A percentile compares a stretch with the other conserved stretches of the same genome.
Conservation (phyloP, 305 asterid genomes). For the Fraxinus platypoda region DNA sequence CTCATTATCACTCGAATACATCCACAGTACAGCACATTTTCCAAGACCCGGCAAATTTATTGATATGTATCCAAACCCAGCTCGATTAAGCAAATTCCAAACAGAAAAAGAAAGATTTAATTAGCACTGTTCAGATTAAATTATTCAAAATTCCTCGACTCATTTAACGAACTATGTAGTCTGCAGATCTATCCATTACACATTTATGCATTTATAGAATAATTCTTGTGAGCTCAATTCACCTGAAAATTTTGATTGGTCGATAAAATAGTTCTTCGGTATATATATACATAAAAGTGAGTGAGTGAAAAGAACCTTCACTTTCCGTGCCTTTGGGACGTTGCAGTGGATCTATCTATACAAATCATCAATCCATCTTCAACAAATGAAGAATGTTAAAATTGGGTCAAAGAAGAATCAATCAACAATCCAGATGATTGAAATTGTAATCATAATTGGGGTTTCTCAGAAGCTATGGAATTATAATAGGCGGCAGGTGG, state of each 20-base stretch:
- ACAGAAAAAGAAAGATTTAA: background rate
- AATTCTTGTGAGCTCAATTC: background rate
- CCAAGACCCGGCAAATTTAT: background rate
- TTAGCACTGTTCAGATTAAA: background rate
- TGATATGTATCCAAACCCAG: background rate
- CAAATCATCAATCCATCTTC: background rate
- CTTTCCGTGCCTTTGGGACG: background rate
- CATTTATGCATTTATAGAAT: background rate
- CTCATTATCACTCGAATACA: slow-evolving; percentile 8
- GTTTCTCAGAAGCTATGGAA: background rate
- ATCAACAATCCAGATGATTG: background rate
- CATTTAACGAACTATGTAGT: background rate
- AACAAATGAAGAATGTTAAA: background rate
- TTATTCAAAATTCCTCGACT: slow-evolving; percentile 14
- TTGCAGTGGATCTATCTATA: background rate
- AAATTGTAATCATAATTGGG: background rate
- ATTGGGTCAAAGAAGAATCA: background rate
- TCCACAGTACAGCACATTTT: background rate
- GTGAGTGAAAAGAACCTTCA: background rate
- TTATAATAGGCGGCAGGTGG: background rate
- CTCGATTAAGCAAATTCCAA: background rate
- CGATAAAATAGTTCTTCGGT: background rate
- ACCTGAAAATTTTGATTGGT: background rate
- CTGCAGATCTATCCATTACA: slow-evolving; percentile 30
- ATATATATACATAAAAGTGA: background rate